Base-by-base conservation (phyloP, 441 rosid genomes). In the Populus hybrid region DNA sequence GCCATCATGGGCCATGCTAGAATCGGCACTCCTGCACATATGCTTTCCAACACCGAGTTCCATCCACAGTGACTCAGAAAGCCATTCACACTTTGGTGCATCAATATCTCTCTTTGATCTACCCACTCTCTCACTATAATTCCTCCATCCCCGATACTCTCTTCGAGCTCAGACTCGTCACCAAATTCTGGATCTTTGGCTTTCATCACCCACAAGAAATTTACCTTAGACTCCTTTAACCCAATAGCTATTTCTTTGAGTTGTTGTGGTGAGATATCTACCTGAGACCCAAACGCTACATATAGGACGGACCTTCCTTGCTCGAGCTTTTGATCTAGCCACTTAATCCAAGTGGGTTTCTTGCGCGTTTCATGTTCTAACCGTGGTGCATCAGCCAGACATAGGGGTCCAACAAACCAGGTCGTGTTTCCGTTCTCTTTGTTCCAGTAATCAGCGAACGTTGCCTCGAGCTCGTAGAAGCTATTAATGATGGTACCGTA, bases 1-100 rank as follows among this genome's bases (percentile, higher is more conserved):
- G 94, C 98, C 88, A 86, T 81, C 93, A 89, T 80, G 0, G 96
- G 96, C 97, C 96, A 92, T 12, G 90, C 96, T 1, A 92, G 82
- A 20, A 92, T 77, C 0, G 97, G 94, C 21, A 90, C 91, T 5
- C 90, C 94, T 1, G 86, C 88, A n/a, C 92, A 84, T 63, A 92
- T 78, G 79, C 93, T 90, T 81, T 91, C 98, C 73, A 88, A 63
- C 1, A 84, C 83, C 5, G 97, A 92, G 71, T 92, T 94, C 98
- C 95, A 91, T 18, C 96, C 98, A 32, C 98, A 92, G 71, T 94
- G 97, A 40, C 93, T 92, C 76, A 92, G 57, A 40, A 88, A 88
- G 23, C 95, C 94, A 84, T 76, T 16, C 21, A 92, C 86, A 64
- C 91, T 82, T 20, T 35, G 77, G 82, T 92, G 97, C 75, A 35